Percentiles rank a stretch among this genome's conserved stretches.
phyloP scores from a whole-genome alignment of 306 rosid species.

The Potentilla sterilis region DNA sequence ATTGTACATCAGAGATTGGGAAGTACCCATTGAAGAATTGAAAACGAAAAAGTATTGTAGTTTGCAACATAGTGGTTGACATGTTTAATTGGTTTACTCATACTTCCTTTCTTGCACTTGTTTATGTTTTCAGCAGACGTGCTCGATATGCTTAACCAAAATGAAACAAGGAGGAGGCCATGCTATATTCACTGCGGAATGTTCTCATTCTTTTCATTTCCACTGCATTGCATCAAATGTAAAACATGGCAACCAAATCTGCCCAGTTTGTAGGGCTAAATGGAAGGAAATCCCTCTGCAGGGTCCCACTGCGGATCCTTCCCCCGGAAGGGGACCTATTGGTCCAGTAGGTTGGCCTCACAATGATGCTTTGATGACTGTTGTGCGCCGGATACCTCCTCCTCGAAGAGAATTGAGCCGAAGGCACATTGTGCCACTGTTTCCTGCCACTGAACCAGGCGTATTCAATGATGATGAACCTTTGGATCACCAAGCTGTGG shows the following conservation, averaged over 20 bases:
- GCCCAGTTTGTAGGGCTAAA: constrained; percentile 94
- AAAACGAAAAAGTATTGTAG: background rate
- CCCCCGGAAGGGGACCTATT: constrained; percentile 48
- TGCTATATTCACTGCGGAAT: constrained; percentile 92
- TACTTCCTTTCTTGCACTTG: constrained; percentile 13
- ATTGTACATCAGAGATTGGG: background rate
- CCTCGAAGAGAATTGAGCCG: constrained; percentile 65
- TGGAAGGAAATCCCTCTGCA: constrained; percentile 93
- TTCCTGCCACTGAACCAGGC: constrained; percentile 77
- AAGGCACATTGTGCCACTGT: constrained; percentile 74
- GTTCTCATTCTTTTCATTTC: constrained; percentile 95
- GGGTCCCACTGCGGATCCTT: constrained; percentile 56
- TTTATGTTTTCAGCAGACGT: constrained; percentile 63
- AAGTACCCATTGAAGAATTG: background rate
- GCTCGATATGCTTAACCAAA: constrained; percentile 85
- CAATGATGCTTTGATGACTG: constrained; percentile 83
- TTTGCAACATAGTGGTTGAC: constrained; percentile 7
- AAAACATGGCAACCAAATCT: constrained; percentile 86
- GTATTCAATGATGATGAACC: constrained; percentile 82
- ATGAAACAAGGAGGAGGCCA: constrained; percentile 95
- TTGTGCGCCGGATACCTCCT: constrained; percentile 68
- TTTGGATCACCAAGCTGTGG: constrained; percentile 49
- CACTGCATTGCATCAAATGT: constrained; percentile 88
- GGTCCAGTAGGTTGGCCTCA: constrained; percentile 72
- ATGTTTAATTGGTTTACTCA: constrained; percentile 13